These are phyloP conservation scores for Diplodia corticola DNA, from an alignment of 2,329 filamentous ascomycete genomes.

Conservation along the genomic window DNA sequence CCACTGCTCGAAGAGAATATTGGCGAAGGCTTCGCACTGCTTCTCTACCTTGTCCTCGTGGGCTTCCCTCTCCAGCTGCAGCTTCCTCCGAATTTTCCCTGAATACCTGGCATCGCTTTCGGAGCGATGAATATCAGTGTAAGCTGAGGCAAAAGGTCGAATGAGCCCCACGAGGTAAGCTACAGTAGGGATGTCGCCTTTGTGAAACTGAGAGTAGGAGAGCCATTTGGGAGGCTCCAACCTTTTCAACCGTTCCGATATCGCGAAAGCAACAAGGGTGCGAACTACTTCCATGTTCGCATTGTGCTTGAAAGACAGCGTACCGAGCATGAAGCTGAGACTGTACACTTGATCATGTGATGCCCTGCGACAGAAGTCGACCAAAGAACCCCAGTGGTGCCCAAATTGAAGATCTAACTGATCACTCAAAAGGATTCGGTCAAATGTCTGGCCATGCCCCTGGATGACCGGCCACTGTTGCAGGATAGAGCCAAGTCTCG, in stretches of 20 bases:
- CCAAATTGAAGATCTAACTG: slow-evolving; percentile 41
- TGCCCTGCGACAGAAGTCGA: slow-evolving; percentile 38
- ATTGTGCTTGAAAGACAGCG: slow-evolving; percentile 45
- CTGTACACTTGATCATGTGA: slow-evolving; percentile 32
- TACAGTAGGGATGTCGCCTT: slow-evolving; percentile 35
- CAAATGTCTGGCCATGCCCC: slow-evolving; percentile 29
- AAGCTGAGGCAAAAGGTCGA: background rate
- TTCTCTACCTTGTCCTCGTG: slow-evolving; percentile 6
- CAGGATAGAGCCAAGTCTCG: background rate
- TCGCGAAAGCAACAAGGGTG: slow-evolving; percentile 48
- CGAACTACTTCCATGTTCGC: slow-evolving; percentile 46
- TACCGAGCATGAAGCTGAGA: slow-evolving; percentile 50
- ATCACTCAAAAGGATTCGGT: slow-evolving; percentile 41
- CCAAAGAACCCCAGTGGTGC: slow-evolving; percentile 48
- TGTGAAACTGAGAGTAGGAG: slow-evolving; percentile 38
- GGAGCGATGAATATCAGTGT: slow-evolving; percentile 26
- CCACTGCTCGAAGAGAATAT: slow-evolving; percentile 41
- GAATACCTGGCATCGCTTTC: background rate
- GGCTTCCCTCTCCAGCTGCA: slow-evolving; percentile 27
- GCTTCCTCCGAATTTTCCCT: slow-evolving; percentile 26
- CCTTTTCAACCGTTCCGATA: slow-evolving; percentile 42
- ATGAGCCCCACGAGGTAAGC: slow-evolving; percentile 22
- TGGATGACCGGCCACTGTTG: background rate
- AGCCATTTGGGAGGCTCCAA: slow-evolving; percentile 40
- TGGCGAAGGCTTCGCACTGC: slow-evolving; percentile 43